Base-by-base conservation (phyloP, 208 protist species). In the Leishmania aethiopica region DNA sequence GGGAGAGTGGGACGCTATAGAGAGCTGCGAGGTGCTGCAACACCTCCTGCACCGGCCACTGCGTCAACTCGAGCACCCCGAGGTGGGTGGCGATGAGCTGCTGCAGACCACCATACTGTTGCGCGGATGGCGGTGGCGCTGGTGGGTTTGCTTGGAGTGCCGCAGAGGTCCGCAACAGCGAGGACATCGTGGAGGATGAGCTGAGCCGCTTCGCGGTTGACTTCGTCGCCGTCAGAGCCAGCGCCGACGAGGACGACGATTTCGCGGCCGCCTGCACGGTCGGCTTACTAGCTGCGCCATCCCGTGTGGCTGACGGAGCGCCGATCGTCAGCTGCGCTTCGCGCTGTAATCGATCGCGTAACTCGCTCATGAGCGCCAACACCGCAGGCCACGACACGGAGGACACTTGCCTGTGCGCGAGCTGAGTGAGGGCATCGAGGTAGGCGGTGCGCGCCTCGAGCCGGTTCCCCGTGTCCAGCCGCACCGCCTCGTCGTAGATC, bases 41-140 rank as follows among this genome's bases (percentile, higher is more conserved):
- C 40, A 93, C 81, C 75, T 95, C 89, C 53, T 89, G 86, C 67
- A 94, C 88, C 2, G 89, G 82, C 85, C 81, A 85, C 77, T 94
- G 88, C 55, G 81, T 75, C 57, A 94, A 80, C 79, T 94, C 88
- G 25, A 83, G 49, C 2, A 93, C 75, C 19, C 82, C 53, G 67
- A 94, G 88, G 67, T 87, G 82, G 17, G 84, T 81, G 28, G 79
- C 80, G 8, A 95, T 74, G 70, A 93, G 82, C 25, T 84, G 79
- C 72, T 90, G 86, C 62, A 92, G 55, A 7, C 64, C 79, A n/a
- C 79, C 82, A 3, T 75, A 75, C 35, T 62, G 82, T 28, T 70
- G 76, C 60, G 35, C 28, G 37, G 76, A 35, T 10, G 35, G 13
- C 60, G 42, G 55, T 10, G 25, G 60, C 40, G 42, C 28, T 57